A percentile compares a stretch with the other conserved stretches of the same genome.
Evolutionary conservation across 345 rosid species (phyloP).

Genomic region (Linum usitatissimum): DNA sequence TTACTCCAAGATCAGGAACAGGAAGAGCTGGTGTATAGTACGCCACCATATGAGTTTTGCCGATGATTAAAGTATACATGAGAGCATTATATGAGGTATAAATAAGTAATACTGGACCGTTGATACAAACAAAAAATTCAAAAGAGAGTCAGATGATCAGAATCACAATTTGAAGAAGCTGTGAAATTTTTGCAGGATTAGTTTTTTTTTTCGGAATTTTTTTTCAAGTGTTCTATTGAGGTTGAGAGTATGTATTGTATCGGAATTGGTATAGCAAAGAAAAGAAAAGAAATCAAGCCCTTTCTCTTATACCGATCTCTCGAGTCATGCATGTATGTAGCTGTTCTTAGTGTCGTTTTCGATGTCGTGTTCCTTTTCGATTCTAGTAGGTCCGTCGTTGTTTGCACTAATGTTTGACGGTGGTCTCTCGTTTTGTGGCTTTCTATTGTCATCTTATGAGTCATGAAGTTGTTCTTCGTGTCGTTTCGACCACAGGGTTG

Average conservation of each 20-base stretch:
- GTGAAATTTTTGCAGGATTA: not conserved
- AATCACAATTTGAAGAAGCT: not conserved
- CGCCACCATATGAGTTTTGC: slow-evolving; percentile 13
- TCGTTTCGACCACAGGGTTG: too few relatives aligned
- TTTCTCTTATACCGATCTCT: not conserved
- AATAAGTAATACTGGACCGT: not conserved
- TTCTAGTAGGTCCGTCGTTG: too few relatives aligned
- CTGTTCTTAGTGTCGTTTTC: too few relatives aligned
- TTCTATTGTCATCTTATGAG: too few relatives aligned
- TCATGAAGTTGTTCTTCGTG: too few relatives aligned
- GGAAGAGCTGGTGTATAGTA: slow-evolving; percentile 22
- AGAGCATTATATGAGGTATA: not conserved
- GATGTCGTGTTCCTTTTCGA: too few relatives aligned
- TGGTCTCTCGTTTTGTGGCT: too few relatives aligned
- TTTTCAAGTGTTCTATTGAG: not conserved
- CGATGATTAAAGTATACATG: slow-evolving; percentile 4
- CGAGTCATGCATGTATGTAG: too few relatives aligned
- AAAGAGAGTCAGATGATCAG: not conserved
- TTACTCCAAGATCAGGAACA: slow-evolving; percentile 27
- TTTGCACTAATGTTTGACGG: too few relatives aligned
- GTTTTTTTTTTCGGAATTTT: not conserved
- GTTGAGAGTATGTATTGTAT: not conserved
- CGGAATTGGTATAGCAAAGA: not conserved
- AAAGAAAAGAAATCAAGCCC: not conserved
- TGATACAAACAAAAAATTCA: too few relatives aligned